Conservation (phyloP, 345 rosid species). For the Atalantia buxifolia region DNA sequence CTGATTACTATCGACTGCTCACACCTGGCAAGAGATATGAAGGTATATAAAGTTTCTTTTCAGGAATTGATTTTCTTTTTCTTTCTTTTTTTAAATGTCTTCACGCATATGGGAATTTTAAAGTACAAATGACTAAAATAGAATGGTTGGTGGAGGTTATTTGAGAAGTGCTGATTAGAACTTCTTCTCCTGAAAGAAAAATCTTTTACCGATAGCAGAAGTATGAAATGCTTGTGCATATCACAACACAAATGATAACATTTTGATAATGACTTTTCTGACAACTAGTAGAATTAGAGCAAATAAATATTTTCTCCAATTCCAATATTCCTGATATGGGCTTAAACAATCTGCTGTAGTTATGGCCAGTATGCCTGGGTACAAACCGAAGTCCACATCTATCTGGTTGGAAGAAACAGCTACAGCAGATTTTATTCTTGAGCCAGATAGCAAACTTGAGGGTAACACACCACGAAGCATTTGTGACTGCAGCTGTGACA, state of each 20-base stretch:
- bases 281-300: background rate
- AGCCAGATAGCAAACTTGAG: conserved; percentile 42
- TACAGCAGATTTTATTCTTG: conserved; percentile 71
- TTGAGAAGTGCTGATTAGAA: background rate
- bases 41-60: conserved; percentile 43
- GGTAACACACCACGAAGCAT: conserved; percentile 31
- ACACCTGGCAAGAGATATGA: conserved; percentile 65
- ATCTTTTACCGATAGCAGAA: background rate
- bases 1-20: conserved; percentile 79
- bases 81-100: background rate
- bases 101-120: background rate
- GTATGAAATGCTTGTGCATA: background rate
- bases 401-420: conserved; percentile 69
- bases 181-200: background rate
- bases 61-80: background rate
- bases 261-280: background rate
- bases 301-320: background rate
- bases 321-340: background rate
- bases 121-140: background rate
- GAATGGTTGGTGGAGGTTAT: background rate
- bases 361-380: conserved; percentile 61
- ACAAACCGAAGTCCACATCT: conserved; percentile 58
- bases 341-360: conserved; percentile 35
- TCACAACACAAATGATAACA: background rate
- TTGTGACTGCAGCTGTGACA: conserved; percentile 38